These are phyloP conservation scores for Arthroderma sp. DNA, from an alignment of 2,329 filamentous ascomycete species.

Conservation along the genomic window DNA sequence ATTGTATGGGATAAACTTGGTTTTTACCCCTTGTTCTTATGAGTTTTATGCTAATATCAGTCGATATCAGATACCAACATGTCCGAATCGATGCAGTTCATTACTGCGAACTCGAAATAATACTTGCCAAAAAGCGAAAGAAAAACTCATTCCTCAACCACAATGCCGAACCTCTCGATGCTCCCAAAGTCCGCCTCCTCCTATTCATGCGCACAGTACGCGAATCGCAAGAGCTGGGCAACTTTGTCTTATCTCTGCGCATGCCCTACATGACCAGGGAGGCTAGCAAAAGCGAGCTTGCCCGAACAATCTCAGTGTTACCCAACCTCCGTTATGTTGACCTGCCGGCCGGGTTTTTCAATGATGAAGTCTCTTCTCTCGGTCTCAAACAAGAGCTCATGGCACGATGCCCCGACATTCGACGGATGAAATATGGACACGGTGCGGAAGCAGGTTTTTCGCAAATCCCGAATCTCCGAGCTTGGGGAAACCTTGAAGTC, in stretches of 20 bases:
- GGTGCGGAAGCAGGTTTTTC: constrained; percentile 70
- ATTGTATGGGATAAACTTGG: constrained; percentile 43
- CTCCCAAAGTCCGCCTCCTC: constrained; percentile 59
- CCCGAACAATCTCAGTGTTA: constrained; percentile 70
- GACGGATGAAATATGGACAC: constrained; percentile 74
- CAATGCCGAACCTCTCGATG: constrained; percentile 69
- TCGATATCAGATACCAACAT: constrained; percentile 57
- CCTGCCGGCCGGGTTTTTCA: constrained; percentile 75
- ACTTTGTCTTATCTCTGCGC: constrained; percentile 65
- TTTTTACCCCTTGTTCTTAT: constrained; percentile 8
- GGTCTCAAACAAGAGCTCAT: constrained; percentile 74
- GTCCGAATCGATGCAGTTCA: constrained; percentile 89
- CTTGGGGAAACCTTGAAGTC: constrained; percentile 30
- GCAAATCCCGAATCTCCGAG: constrained; percentile 45
- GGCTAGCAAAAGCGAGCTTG: constrained; percentile 69
- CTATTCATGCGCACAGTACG: constrained; percentile 72
- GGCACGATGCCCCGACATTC: constrained; percentile 65
- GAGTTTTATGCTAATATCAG: constrained; percentile 5
- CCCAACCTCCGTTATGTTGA: constrained; percentile 82
- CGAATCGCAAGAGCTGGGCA: constrained; percentile 58
- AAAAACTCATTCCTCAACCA: constrained; percentile 58
- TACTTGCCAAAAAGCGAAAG: constrained; percentile 66
- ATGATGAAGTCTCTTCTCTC: constrained; percentile 61
- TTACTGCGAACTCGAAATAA: constrained; percentile 78
- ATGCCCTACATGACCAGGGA: constrained; percentile 91